Base-by-base conservation (phyloP, 2,329 filamentous ascomycete species). In the Mariannaea sp. region DNA sequence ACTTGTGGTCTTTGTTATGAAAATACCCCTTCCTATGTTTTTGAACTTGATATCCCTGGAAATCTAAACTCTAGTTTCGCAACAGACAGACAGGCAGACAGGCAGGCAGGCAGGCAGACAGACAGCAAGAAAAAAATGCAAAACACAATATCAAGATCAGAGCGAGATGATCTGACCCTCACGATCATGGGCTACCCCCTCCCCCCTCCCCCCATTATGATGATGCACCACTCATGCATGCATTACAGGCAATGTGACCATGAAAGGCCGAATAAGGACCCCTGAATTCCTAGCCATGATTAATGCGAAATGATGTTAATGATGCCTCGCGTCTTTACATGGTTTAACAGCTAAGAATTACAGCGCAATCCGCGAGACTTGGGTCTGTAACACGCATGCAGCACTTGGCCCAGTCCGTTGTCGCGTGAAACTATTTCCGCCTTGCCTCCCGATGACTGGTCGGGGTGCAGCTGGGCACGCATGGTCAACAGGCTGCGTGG, bases 1-100 rank as follows among this genome's bases (percentile, higher is more conserved):
- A 56, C 42, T 40, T 56, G 50, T 60, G 61, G 45, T 59, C 57
- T 55, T 58, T 41, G 55, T 22, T 41, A 59, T 55, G 51, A 63
- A 64, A 63, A 64, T 61, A 63, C 48, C 50, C 61, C 61, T 49
- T 47, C 24, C 44, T 47, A 44, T 44, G 56, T 56, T 39, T n/a
- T n/a, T n/a, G n/a, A n/a, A n/a, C n/a, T n/a, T 55, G 48, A 48
- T 44, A 59, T 51, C 13, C 9, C 29, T 52, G 51, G 53, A 40
- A 56, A 55, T 52, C 26, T 54, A 53, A 41, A 53, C 46, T 59
- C 24, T 58, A 50, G 55, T 43, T 61, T 59, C 48, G 35, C 57
- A 50, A 53, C 46, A 35, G 32, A 16, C 32, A n/a, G 5, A 9
- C 7, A 4, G 5, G 7, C 10, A 20, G 30, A 8, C 9, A 19